These are phyloP conservation scores for Mucor piriformis DNA, from an alignment of 371 early-diverging fungal species.

Conservation along the genomic window DNA sequence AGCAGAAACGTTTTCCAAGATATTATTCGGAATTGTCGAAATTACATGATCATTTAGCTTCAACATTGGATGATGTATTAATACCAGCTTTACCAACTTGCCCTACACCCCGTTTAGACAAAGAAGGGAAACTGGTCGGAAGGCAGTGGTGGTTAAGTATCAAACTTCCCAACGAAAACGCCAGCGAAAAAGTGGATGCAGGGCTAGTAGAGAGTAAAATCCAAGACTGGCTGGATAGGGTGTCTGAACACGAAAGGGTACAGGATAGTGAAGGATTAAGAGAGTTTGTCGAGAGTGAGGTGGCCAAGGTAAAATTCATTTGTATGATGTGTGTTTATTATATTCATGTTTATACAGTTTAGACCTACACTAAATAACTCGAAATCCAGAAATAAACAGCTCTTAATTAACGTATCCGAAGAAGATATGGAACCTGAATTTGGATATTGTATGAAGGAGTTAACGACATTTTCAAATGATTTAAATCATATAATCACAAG, in stretches of 20 bases:
- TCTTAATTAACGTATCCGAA: constrained; percentile 19
- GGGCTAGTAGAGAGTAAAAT: constrained; percentile 26
- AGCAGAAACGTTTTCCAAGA: constrained; percentile 46
- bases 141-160: constrained; percentile 45
- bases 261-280: constrained; percentile 43
- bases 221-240: constrained; percentile 45
- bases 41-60: constrained; percentile 30
- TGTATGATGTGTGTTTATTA: background rate
- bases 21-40: constrained; percentile 47
- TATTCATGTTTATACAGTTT: constrained; percentile 15
- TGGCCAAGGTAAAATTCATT: constrained; percentile 23
- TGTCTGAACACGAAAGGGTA: constrained; percentile 35
- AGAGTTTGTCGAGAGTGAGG: constrained; percentile 55
- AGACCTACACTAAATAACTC: constrained; percentile 12
- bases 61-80: constrained; percentile 40
- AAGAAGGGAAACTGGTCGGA: constrained; percentile 29
- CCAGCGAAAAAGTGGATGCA: background rate
- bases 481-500: constrained; percentile 2
- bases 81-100: constrained; percentile 43
- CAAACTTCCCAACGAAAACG: constrained; percentile 7
- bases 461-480: constrained; percentile 12
- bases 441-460: constrained; percentile 16
- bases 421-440: constrained; percentile 44
- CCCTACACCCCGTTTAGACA: constrained; percentile 38
- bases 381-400: constrained; percentile 12